phyloP scores from a whole-genome alignment of 2,329 filamentous ascomycete genomes.

The Dryadomyces quercus-mongolicae region DNA sequence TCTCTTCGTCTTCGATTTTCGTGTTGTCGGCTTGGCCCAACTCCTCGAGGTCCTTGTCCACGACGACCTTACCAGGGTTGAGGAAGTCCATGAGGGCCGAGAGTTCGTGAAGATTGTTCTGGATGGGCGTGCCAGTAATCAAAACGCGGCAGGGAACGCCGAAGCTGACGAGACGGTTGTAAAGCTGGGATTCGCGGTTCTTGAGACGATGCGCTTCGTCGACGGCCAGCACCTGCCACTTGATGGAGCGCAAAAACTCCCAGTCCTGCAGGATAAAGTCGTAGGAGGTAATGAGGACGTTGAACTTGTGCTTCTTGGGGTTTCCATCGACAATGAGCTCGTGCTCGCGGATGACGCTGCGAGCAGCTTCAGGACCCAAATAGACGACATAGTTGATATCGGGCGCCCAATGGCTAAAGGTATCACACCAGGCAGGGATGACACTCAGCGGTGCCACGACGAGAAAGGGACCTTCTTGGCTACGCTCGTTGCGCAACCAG shows the following conservation, averaged over 20 bases:
- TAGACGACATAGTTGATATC: constrained; percentile 97
- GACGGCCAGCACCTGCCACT: constrained; percentile 94
- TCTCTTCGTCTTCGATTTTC: constrained; percentile 16
- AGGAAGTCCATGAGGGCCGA: constrained; percentile 91
- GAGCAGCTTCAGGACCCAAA: constrained; percentile 76
- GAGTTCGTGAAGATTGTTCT: constrained; percentile 90
- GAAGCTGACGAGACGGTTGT: constrained; percentile 73
- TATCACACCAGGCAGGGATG: constrained; percentile 96
- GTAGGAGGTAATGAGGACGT: constrained; percentile 94
- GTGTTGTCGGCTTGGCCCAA: constrained; percentile 38
- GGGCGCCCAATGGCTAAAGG: constrained; percentile 91
- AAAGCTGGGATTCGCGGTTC: constrained; percentile 90
- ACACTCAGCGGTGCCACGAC: constrained; percentile 96
- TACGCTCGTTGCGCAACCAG: constrained; percentile 83
- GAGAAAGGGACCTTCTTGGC: constrained; percentile 87
- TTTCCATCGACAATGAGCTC: constrained; percentile 83
- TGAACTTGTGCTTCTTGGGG: constrained; percentile 83
- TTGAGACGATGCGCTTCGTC: constrained; percentile 96
- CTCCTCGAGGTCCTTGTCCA: constrained; percentile 81
- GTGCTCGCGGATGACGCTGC: constrained; percentile 78
- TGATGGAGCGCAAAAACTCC: constrained; percentile 74
- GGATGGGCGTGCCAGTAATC: constrained; percentile 94
- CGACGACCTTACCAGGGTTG: constrained; percentile 84
- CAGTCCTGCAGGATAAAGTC: constrained; percentile 88
- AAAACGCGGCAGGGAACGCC: constrained; percentile 78